Evolutionary conservation across 805 yeast genomes (phyloP).

Genomic region (Teunomyces gatunensis): DNA sequence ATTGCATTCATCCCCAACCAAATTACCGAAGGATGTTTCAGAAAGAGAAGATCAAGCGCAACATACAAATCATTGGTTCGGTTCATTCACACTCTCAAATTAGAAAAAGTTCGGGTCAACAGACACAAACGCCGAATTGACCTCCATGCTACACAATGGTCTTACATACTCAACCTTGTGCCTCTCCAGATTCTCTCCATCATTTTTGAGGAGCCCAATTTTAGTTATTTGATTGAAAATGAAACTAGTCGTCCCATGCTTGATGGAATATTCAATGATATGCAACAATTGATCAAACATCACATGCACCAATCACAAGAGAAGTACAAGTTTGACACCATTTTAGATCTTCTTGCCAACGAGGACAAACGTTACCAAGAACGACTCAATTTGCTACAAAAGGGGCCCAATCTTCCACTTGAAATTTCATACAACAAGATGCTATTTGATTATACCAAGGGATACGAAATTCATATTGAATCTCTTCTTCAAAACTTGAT

Average conservation of each 20-base stretch:
- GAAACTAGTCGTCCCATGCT: conserved; percentile 1
- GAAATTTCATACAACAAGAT: conserved; percentile 10
- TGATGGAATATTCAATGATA: neutral
- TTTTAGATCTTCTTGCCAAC: conserved; percentile 6
- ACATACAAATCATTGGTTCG: conserved; percentile 1
- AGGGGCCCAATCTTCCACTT: conserved; percentile 10
- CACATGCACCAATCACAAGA: neutral
- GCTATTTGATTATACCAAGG: conserved; percentile 13
- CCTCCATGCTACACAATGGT: conserved; percentile 1
- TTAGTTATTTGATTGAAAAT: conserved; percentile 9
- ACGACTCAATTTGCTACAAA: neutral
- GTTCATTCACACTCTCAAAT: neutral
- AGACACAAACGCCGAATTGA: neutral
- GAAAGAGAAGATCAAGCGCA: conserved; percentile 1
- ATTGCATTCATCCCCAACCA: neutral
- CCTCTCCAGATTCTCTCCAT: conserved; percentile 17
- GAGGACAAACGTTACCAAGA: conserved; percentile 14
- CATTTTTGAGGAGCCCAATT: conserved; percentile 17
- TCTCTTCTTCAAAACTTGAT: conserved; percentile 6
- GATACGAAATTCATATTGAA: conserved; percentile 8
- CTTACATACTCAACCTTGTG: neutral
- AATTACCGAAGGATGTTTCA: neutral
- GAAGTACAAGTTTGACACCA: neutral
- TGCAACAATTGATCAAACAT: neutral
- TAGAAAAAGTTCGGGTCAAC: neutral